Conservation (phyloP, 257 asterid genomes). For the Gentiana macrophylla region DNA sequence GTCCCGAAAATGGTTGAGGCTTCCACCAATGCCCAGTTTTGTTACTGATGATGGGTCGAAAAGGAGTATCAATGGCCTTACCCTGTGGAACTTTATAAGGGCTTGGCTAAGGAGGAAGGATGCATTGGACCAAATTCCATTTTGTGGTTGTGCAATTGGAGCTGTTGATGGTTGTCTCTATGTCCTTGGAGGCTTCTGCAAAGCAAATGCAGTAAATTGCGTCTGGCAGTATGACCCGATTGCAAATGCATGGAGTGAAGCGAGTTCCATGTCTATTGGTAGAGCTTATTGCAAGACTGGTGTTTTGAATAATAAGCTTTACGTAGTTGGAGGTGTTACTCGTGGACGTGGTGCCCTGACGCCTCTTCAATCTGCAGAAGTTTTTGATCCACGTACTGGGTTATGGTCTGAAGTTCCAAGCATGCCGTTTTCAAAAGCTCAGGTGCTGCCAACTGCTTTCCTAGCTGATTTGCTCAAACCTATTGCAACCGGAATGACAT, state of each 20-base stretch:
- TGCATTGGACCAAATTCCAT: conserved; percentile 54
- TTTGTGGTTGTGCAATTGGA: conserved; percentile 80
- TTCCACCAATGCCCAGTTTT: conserved; percentile 64
- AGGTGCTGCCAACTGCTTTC: conserved; percentile 76
- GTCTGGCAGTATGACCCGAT: conserved; percentile 74
- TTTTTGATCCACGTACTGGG: conserved; percentile 63
- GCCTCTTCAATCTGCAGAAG: conserved; percentile 90
- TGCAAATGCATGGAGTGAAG: conserved; percentile 60
- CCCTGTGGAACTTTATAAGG: conserved; percentile 51
- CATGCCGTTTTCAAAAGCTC: conserved; percentile 90
- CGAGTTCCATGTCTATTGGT: conserved; percentile 55
- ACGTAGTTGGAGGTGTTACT: conserved; percentile 85
- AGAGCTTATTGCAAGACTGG: conserved; percentile 87
- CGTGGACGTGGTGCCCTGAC: conserved; percentile 63
- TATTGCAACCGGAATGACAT: conserved; percentile 85
- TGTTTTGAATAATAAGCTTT: conserved; percentile 58
- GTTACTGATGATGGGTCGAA: conserved; percentile 27
- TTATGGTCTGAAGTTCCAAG: conserved; percentile 74
- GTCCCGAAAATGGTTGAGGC: conserved; percentile 56
- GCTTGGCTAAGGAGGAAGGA: conserved; percentile 60
- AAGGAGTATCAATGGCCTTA: conserved; percentile 39
- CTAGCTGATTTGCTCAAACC: conserved; percentile 87
- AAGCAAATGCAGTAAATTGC: conserved; percentile 41
- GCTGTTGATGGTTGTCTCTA: conserved; percentile 71
- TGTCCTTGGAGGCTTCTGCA: conserved; percentile 72